Conservation (phyloP, 176 grass and related monocot genomes). For the Eremochloa ophiuroides region DNA sequence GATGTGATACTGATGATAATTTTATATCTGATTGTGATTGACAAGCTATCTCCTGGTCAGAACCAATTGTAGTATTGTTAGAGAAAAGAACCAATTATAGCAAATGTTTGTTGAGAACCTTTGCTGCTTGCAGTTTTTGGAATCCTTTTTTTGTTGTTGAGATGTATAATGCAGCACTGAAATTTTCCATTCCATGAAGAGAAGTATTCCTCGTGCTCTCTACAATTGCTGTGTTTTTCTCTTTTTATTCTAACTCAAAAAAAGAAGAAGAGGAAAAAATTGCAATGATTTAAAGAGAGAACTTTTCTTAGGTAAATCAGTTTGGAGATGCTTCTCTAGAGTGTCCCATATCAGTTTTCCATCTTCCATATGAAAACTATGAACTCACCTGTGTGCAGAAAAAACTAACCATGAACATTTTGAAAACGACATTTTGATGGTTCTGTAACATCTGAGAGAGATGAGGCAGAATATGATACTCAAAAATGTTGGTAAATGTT, state of each 20-base stretch:
- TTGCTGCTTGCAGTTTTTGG: background rate
- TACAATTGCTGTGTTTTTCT: background rate
- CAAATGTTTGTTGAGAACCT: background rate
- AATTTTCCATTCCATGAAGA: background rate
- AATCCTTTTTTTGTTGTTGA: background rate
- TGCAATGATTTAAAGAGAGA: too few relatives aligned
- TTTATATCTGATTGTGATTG: background rate
- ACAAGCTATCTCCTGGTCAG: background rate
- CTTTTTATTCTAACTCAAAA: too few relatives aligned
- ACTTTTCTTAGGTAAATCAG: too few relatives aligned
- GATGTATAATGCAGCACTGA: background rate
- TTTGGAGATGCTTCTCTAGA: too few relatives aligned
- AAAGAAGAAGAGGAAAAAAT: too few relatives aligned
- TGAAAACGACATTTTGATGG: background rate
- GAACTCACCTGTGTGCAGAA: too few relatives aligned
- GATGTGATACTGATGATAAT: background rate
- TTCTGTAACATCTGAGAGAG: background rate
- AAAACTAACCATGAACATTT: too few relatives aligned
- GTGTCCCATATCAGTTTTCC: too few relatives aligned
- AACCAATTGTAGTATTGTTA: background rate
- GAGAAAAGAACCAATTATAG: background rate
- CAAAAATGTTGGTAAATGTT: background rate
- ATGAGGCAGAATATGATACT: background rate
- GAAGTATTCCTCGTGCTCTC: background rate
- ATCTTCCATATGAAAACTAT: too few relatives aligned